Percentiles rank a stretch among this genome's conserved stretches.
These are phyloP conservation scores for Puccinia triticina DNA, from an alignment of 1,284 basidiomycete genomes.

Conservation along the genomic window DNA sequence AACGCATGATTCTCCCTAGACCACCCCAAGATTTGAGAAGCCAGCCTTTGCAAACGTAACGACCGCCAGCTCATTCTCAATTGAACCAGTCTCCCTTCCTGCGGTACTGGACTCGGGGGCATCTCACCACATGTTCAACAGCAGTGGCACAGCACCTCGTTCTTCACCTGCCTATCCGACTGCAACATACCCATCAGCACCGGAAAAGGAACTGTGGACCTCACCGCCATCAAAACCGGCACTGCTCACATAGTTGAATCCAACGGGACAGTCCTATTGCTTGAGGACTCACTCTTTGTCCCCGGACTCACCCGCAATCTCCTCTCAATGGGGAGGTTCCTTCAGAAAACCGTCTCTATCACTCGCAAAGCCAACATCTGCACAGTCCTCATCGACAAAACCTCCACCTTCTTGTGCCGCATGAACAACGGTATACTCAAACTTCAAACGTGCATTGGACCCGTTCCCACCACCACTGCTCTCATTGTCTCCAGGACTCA, in stretches of 20 bases:
- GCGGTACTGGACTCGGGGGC: background rate
- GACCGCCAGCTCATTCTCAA: background rate
- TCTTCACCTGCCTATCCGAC: background rate
- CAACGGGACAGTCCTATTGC: background rate
- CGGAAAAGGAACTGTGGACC: background rate
- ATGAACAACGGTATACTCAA: no score
- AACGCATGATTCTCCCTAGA: no score
- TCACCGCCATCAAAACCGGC: background rate
- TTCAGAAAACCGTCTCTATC: background rate
- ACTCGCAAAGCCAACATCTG: background rate
- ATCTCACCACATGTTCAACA: conserved; percentile 2
- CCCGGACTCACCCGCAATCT: background rate
- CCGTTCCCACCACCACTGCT: no score
- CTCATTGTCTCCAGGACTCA: no score
- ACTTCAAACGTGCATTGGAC: no score
- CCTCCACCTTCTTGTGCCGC: no score
- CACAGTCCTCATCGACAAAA: no score
- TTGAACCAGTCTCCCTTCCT: background rate
- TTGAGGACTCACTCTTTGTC: background rate
- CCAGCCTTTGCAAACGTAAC: background rate
- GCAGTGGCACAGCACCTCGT: no score
- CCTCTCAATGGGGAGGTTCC: no score
- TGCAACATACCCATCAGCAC: background rate
- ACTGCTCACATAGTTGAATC: background rate
- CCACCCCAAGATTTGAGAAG: background rate